Base-by-base conservation (phyloP, 2,329 filamentous ascomycete species). In the Microdochium nivale region DNA sequence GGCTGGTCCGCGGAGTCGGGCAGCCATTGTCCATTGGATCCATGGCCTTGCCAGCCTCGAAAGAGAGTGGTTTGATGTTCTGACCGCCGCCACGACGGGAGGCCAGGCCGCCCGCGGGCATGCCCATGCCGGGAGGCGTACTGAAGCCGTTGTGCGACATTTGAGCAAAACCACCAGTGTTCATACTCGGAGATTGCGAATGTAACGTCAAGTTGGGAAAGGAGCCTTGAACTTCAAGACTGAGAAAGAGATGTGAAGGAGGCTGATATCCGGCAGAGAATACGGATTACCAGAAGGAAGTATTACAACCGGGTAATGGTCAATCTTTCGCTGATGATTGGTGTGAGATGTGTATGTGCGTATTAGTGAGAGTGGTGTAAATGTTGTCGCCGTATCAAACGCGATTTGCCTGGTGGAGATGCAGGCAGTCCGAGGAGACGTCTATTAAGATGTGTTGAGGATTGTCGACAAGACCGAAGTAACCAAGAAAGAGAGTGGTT, bases 91-190 rank as follows among this genome's bases (percentile, higher is more conserved):
- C 81, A 61, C 94, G 86, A 62, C 80, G 78, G 25, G 91, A 92
- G 57, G 89, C 90, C 65, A 96, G 87, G 64, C 90, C 88, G 58
- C 87, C 83, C 56, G 82, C 77, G 50, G 90, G 87, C 73, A 89
- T 83, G 65, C 84, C 83, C 62, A 96, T 78, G 62, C 83, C 85
- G 70, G 81, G 81, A 66, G 81, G 77, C 69, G 86, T 78, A 68
- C 80, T 74, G 70, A 88, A 88, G 70, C 85, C 81, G 78, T 85
- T 88, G 78, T 90, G 92, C 76, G 90, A 88, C 92, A 97, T 97
- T 81, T 95, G 90, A 94, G 90, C 87, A 78, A 96, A 89, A 94
- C 90, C 90, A 81, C 92, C 92, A 83, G 92, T 86, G 92, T 96
- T 87, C 86, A 95, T 61, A 70, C 73, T 78, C 75, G 73, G 27